Percentiles rank a stretch among this genome's conserved stretches.
Conservation (phyloP, 495 filamentous ascomycete genomes). For the Xylaria nigripes region DNA sequence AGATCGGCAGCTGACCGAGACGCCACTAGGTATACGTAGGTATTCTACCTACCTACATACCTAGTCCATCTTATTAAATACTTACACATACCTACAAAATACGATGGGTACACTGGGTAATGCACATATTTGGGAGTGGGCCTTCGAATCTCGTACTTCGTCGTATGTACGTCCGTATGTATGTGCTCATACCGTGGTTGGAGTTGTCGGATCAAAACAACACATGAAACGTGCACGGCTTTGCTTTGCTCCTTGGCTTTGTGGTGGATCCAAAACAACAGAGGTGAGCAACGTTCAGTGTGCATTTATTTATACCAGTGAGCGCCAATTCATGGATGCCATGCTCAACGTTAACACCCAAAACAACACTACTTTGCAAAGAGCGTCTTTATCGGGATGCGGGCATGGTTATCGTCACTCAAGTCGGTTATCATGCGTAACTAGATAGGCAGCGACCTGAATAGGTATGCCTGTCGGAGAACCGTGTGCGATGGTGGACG, state of each 20-base stretch:
- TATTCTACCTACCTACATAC: background rate
- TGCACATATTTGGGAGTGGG: background rate
- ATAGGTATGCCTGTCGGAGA: background rate
- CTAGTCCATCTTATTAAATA: background rate
- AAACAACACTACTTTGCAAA: background rate
- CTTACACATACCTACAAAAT: background rate
- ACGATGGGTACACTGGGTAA: background rate
- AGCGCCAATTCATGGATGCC: background rate
- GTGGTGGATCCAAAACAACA: slow-evolving; percentile 1
- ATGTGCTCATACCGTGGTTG: background rate
- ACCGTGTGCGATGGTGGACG: background rate
- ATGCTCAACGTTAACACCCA: background rate
- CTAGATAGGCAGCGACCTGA: background rate
- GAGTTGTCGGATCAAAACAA: background rate
- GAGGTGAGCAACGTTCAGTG: background rate
- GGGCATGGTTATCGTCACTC: background rate
- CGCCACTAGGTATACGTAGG: background rate
- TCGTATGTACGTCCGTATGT: too few relatives aligned
- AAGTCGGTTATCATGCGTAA: background rate
- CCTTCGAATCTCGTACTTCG: background rate
- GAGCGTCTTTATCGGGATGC: background rate
- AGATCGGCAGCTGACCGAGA: background rate
- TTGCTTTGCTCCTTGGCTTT: slow-evolving; percentile 5
- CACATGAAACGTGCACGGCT: slow-evolving; percentile 7
- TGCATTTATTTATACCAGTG: background rate